A percentile compares a stretch with the other conserved stretches of the same genome.
phyloP scores from a whole-genome alignment of 805 yeast species.

The Metschnikowia anglica region DNA sequence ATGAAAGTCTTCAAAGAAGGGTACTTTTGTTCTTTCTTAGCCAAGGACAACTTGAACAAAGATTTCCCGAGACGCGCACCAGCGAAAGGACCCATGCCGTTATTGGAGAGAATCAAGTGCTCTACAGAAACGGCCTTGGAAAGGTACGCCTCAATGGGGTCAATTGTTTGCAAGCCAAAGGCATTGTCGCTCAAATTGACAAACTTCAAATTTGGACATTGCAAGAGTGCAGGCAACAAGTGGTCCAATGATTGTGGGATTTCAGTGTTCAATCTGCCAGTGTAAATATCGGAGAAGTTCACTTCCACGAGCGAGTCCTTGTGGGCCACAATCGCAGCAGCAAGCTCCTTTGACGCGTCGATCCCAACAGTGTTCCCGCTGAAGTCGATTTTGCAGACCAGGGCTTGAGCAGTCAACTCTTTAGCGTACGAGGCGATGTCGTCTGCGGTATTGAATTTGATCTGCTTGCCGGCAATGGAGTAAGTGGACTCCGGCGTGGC shows the following conservation, averaged over 20 bases:
- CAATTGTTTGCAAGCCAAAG: constrained; percentile 92
- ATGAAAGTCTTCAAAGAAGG: constrained; percentile 74
- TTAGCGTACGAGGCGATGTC: constrained; percentile 73
- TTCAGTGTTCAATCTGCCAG: constrained; percentile 92
- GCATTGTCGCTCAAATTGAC: constrained; percentile 93
- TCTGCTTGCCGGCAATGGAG: constrained; percentile 70
- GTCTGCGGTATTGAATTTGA: constrained; percentile 68
- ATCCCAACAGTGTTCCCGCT: constrained; percentile 95
- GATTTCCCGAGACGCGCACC: constrained; percentile 93
- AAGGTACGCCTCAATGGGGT: constrained; percentile 77
- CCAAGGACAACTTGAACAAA: constrained; percentile 64
- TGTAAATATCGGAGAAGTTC: constrained; percentile 88
- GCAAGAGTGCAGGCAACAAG: constrained; percentile 69
- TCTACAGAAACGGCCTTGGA: constrained; percentile 74
- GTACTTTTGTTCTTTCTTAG: constrained; percentile 54
- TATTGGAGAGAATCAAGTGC: constrained; percentile 86
- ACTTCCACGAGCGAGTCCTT: constrained; percentile 58
- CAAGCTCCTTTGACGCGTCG: constrained; percentile 75
- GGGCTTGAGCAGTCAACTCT: constrained; percentile 44
- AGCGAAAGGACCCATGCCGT: constrained; percentile 98
- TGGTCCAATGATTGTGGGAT: constrained; percentile 79
- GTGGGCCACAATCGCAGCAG: constrained; percentile 50
- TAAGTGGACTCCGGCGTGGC: constrained; percentile 48
- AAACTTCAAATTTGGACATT: constrained; percentile 65
- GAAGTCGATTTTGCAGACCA: constrained; percentile 62